These are phyloP conservation scores for Myriosclerotinia scirpicola DNA, from an alignment of 2,329 filamentous ascomycete species.

Conservation along the genomic window DNA sequence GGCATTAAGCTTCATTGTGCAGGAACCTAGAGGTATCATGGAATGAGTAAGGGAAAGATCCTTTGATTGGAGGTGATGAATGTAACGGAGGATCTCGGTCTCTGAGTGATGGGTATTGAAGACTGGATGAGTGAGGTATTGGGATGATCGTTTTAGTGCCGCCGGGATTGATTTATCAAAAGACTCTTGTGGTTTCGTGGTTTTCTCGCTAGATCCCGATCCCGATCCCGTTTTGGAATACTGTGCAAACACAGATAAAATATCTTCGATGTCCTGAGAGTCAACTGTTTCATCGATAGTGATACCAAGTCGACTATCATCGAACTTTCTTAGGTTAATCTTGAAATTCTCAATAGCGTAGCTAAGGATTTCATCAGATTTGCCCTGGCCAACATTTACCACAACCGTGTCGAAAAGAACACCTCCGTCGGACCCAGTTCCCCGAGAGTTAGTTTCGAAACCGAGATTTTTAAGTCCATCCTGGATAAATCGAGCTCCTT, in stretches of 20 bases:
- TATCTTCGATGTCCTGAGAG: conserved; percentile 54
- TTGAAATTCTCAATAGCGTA: conserved; percentile 51
- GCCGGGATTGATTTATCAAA: conserved; percentile 51
- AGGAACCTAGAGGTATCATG: conserved; percentile 96
- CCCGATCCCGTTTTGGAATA: conserved; percentile 32
- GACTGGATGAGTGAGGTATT: conserved; percentile 83
- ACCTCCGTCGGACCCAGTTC: conserved; percentile 54
- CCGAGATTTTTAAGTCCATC: conserved; percentile 62
- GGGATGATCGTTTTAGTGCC: conserved; percentile 66
- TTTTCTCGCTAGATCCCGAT: conserved; percentile 37
- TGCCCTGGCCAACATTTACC: conserved; percentile 55
- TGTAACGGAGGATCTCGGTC: conserved; percentile 91
- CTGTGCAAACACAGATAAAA: conserved; percentile 56
- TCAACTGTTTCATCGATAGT: conserved; percentile 76
- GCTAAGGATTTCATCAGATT: conserved; percentile 53
- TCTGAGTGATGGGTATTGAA: conserved; percentile 96
- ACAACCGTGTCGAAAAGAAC: conserved; percentile 80
- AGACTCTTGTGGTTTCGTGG: conserved; percentile 47
- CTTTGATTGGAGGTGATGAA: conserved; percentile 89
- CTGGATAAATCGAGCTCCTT: conserved; percentile 69
- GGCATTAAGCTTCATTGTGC: conserved; percentile 97
- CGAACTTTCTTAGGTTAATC: conserved; percentile 64
- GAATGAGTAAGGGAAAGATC: conserved; percentile 92
- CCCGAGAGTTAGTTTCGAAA: conserved; percentile 60
- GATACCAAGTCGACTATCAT: conserved; percentile 63